Percentiles rank a stretch among this genome's conserved stretches.
These are phyloP conservation scores for Wickerhamiella shivajii DNA, from an alignment of 805 yeast species.

Conservation along the genomic window DNA sequence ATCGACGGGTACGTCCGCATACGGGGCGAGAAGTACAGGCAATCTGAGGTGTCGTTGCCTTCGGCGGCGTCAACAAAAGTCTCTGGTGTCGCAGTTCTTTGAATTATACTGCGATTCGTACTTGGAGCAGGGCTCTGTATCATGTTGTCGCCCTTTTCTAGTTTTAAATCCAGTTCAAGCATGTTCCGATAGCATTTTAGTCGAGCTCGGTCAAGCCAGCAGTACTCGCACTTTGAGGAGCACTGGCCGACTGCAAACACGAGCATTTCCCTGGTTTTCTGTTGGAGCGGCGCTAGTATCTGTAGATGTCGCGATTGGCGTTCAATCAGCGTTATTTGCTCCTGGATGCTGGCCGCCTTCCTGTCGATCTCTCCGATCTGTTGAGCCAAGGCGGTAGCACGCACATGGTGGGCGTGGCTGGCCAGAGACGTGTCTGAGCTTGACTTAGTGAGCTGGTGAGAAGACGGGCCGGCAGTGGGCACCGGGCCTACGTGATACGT, in stretches of 20 bases:
- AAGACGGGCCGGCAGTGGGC: neutral
- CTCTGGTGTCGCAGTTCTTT: neutral
- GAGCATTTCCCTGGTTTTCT: conserved; percentile 37
- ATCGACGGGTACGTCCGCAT: neutral
- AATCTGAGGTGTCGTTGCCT: conserved; percentile 2
- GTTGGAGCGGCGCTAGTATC: conserved; percentile 40
- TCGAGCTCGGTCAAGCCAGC: conserved; percentile 39
- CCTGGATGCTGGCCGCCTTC: conserved; percentile 21
- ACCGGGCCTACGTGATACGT: conserved; percentile 24
- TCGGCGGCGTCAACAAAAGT: conserved; percentile 1
- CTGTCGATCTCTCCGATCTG: conserved; percentile 27
- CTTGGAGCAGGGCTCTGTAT: no score
- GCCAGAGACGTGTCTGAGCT: neutral
- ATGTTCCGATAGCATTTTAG: conserved; percentile 29
- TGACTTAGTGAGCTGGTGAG: neutral
- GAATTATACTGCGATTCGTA: neutral
- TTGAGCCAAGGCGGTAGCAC: conserved; percentile 20
- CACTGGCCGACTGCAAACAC: conserved; percentile 32
- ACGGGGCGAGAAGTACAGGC: no score
- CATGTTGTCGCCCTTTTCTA: conserved; percentile 7
- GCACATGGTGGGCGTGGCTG: conserved; percentile 7
- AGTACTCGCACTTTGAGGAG: conserved; percentile 41
- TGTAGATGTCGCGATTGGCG: conserved; percentile 28
- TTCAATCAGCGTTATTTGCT: conserved; percentile 28
- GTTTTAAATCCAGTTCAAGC: conserved; percentile 21